Percentiles rank a stretch among this genome's conserved stretches.
Conservation (phyloP, 1,139 yeast species). For the Kurtzmaniella quercitrusa region DNA sequence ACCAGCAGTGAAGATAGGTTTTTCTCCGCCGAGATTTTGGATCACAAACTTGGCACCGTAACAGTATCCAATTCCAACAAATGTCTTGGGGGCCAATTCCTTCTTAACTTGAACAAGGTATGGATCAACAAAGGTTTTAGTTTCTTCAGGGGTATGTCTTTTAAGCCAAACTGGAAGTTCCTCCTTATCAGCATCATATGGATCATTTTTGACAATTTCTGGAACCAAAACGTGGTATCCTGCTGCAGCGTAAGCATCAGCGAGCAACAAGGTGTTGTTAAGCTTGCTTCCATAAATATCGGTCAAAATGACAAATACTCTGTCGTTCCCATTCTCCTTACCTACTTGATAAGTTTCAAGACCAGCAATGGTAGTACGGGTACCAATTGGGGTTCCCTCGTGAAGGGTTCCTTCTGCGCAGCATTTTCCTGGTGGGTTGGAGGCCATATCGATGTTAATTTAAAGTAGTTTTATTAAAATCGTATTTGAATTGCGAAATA, state of each 20-base stretch:
- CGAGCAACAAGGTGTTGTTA: conserved; percentile 56
- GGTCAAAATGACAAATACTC: conserved; percentile 57
- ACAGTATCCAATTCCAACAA: conserved; percentile 75
- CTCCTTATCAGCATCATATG: conserved; percentile 18
- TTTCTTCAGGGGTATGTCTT: conserved; percentile 47
- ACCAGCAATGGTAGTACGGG: conserved; percentile 37
- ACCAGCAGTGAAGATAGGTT: conserved; percentile 52
- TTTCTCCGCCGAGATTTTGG: conserved; percentile 42
- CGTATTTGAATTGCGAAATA: conserved; percentile 8
- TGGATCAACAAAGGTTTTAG: conserved; percentile 34
- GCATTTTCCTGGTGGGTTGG: conserved; percentile 50
- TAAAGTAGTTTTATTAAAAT: conserved; percentile 16
- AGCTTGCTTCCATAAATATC: conserved; percentile 65
- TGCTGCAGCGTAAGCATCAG: conserved; percentile 60
- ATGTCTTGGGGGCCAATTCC: conserved; percentile 45
- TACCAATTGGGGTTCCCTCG: conserved; percentile 51
- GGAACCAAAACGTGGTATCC: conserved; percentile 69
- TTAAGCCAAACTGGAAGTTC: conserved; percentile 48
- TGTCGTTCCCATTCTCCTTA: conserved; percentile 30
- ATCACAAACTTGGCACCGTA: conserved; percentile 74
- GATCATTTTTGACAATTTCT: conserved; percentile 64
- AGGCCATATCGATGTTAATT: conserved; percentile 41
- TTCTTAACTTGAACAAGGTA: conserved; percentile 42
- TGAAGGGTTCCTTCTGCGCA: conserved; percentile 43
- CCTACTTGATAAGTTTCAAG: conserved; percentile 58